Conservation (phyloP, 2,329 filamentous ascomycete genomes). For the Penicillium sp. region DNA sequence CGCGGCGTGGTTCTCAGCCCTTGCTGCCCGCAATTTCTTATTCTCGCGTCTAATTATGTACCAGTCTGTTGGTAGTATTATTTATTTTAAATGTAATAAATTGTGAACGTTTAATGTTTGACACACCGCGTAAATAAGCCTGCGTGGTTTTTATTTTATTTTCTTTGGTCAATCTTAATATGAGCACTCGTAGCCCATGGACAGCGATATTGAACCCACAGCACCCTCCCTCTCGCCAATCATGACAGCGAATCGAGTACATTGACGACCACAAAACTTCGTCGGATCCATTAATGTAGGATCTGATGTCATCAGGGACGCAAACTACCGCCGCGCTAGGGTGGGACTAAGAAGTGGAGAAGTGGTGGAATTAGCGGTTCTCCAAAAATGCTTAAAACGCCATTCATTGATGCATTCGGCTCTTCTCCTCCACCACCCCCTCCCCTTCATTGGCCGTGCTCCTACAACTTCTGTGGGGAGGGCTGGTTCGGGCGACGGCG, state of each 20-base stretch:
- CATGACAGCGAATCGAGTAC: not conserved
- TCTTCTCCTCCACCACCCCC: slow-evolving; percentile 17
- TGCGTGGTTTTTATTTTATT: not conserved
- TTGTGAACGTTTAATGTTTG: not conserved
- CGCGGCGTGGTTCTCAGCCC: not conserved
- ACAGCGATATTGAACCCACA: not conserved
- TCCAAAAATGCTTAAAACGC: slow-evolving; percentile 34
- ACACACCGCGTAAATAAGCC: not conserved
- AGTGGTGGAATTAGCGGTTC: not conserved
- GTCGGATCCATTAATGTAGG: not conserved
- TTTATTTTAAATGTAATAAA: too few relatives aligned
- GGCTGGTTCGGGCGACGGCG: slow-evolving; percentile 13
- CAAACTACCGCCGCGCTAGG: slow-evolving; percentile 8
- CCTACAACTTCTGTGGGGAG: slow-evolving; percentile 6
- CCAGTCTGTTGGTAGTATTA: too few relatives aligned
- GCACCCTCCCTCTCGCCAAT: not conserved
- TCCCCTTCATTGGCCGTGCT: slow-evolving; percentile 19
- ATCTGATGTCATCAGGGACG: slow-evolving; percentile 29
- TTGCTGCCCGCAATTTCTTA: not conserved
- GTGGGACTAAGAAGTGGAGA: slow-evolving; percentile 2
- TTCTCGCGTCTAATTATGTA: not conserved
- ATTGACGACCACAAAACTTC: slow-evolving; percentile 3
- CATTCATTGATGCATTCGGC: slow-evolving; percentile 35
- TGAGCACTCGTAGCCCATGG: not conserved
- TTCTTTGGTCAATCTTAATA: not conserved